Percentiles rank a stretch among this genome's conserved stretches.
These are phyloP conservation scores for Megacollybia marginata DNA, from an alignment of 768 basidiomycete species.

Conservation along the genomic window DNA sequence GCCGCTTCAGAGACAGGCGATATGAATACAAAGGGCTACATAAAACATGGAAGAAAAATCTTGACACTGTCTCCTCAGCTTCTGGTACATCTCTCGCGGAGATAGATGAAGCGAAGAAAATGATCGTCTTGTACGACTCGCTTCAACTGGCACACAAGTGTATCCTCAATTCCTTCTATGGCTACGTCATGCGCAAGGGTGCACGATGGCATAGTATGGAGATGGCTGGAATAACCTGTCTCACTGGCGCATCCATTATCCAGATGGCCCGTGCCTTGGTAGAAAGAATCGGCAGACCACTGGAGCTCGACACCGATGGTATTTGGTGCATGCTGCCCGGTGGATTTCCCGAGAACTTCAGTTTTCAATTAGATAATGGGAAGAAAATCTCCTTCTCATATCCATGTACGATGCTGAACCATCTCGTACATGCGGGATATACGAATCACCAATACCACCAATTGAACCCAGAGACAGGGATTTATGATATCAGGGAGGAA, in stretches of 20 bases:
- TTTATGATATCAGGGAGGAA: conserved; percentile 83
- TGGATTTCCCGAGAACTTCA: conserved; percentile 96
- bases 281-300: conserved; percentile 94
- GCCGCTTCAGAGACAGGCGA: conserved; percentile 91
- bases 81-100: conserved; percentile 74
- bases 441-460: conserved; percentile 99
- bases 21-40: conserved; percentile 98
- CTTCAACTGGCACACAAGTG: conserved; percentile 99
- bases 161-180: conserved; percentile 99
- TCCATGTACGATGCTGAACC: conserved; percentile 99
- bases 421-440: conserved; percentile 90
- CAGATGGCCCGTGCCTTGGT: conserved; percentile 98
- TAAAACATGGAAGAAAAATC: conserved; percentile 99
- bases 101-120: conserved; percentile 95
- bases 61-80: conserved; percentile 60
- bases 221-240: conserved; percentile 99
- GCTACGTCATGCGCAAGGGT: conserved; percentile 99
- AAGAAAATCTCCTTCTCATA: conserved; percentile 89
- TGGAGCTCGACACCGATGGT: conserved; percentile 97
- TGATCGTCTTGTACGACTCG: conserved; percentile 98
- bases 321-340: conserved; percentile 99
- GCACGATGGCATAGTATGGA: conserved; percentile 99
- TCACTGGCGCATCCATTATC: conserved; percentile 96
- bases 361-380: conserved; percentile 82
- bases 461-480: conserved; percentile 75